These are phyloP conservation scores for Cerrena zonata DNA, from an alignment of 1,284 basidiomycete genomes.

Conservation along the genomic window DNA sequence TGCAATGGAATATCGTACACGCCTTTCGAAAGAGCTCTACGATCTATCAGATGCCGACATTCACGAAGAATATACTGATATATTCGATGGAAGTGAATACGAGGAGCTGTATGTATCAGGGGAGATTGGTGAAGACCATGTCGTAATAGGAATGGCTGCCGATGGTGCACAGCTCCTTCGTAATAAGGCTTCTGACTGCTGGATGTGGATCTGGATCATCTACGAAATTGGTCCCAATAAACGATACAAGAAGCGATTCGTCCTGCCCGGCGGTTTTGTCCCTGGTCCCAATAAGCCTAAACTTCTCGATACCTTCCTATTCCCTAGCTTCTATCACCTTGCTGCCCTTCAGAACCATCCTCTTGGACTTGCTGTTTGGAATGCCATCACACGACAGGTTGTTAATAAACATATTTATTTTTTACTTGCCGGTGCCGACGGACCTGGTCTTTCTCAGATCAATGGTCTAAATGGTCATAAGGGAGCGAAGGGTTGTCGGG, in stretches of 20 bases:
- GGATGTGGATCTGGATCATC: constrained; percentile 27
- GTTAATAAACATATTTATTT: too few relatives aligned
- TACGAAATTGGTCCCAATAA: constrained; percentile 16
- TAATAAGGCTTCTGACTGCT: constrained; percentile 22
- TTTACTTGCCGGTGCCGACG: constrained; percentile 16
- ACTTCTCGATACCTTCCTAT: constrained; percentile 22
- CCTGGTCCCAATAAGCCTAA: constrained; percentile 24
- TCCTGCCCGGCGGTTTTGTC: constrained; percentile 22
- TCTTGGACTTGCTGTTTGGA: constrained; percentile 18
- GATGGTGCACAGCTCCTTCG: constrained; percentile 29
- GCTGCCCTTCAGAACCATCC: constrained; percentile 16
- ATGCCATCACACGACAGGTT: too few relatives aligned
- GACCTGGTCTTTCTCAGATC: constrained; percentile 21
- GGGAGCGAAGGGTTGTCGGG: constrained; percentile 29
- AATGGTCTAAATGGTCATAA: constrained; percentile 31
- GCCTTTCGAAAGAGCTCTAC: constrained; percentile 6
- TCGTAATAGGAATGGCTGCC: constrained; percentile 20
- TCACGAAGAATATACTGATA: constrained; percentile 9
- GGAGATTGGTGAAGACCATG: constrained; percentile 13
- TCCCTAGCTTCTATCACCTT: constrained; percentile 20
- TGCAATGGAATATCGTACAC: constrained; percentile 1
- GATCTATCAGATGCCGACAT: neutral
- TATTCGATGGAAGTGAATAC: constrained; percentile 17
- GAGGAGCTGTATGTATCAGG: constrained; percentile 12
- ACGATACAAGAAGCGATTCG: constrained; percentile 22